Conservation (phyloP, 768 basidiomycete genomes). For the Russula abietina region DNA sequence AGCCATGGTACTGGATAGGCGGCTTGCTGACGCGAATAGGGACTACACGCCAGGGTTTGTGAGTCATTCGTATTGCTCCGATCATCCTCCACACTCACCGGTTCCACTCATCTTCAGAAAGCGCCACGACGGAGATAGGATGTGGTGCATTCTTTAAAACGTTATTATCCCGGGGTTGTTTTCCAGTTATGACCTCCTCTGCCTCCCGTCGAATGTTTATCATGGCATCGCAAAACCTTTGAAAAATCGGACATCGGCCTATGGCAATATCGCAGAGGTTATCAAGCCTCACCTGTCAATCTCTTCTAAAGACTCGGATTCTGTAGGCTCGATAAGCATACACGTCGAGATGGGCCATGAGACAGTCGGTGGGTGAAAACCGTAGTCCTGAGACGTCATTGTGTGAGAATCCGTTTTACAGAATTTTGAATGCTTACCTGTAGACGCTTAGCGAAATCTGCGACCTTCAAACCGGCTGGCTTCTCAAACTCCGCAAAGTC, state of each 20-base stretch:
- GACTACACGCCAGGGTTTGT: slow-evolving; percentile 39
- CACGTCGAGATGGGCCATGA: slow-evolving; percentile 97
- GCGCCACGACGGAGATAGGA: slow-evolving; percentile 63
- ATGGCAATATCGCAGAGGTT: background rate
- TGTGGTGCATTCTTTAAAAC: slow-evolving; percentile 93
- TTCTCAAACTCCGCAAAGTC: slow-evolving; percentile 96
- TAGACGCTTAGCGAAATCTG: slow-evolving; percentile 93
- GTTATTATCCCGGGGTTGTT: slow-evolving; percentile 88
- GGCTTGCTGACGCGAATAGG: slow-evolving; percentile 87
- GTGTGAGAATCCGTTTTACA: background rate
- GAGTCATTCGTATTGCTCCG: background rate
- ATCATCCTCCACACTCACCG: slow-evolving; percentile 42
- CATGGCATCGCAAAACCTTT: slow-evolving; percentile 96
- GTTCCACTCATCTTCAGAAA: slow-evolving; percentile 82
- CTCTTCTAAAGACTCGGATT: slow-evolving; percentile 90
- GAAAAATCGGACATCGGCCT: background rate
- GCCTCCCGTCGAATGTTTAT: slow-evolving; percentile 91
- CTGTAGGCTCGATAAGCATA: slow-evolving; percentile 97
- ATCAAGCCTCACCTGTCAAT: slow-evolving; percentile 60
- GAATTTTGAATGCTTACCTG: slow-evolving; percentile 45
- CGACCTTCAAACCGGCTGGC: slow-evolving; percentile 81
- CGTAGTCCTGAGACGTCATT: slow-evolving; percentile 56
- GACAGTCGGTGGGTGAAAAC: slow-evolving; percentile 95
- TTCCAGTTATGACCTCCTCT: slow-evolving; percentile 78
- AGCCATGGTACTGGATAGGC: slow-evolving; percentile 84